Base-by-base conservation (phyloP, 768 basidiomycete genomes). In the Suillus ampliporus region DNA sequence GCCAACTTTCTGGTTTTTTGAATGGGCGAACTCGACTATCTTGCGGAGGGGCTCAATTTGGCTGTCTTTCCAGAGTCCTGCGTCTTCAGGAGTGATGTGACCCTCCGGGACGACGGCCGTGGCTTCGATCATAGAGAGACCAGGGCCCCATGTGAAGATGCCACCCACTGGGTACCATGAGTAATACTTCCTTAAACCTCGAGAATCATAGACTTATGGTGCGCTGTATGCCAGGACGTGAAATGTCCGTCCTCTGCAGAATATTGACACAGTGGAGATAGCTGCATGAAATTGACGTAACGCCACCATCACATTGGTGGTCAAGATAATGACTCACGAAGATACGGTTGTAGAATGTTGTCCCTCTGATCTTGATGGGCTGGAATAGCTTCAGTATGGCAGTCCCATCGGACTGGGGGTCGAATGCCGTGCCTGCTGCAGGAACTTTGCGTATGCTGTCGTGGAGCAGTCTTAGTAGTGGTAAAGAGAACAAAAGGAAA, bases 181-280 rank as follows among this genome's bases (percentile, higher is more conserved):
- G 53, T 23, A 31, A 31, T 31, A 5, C 35, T 31, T 17, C 13
- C 13, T 1, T 8, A 11, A 15, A 7, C 21, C 57, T 52, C 26
- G 0, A 47, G 13, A 48, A 9, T 53, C 53, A 5, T 5, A 28
- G 35, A 73, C 73, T 67, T 64, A 85, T 85, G 80, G 70, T 94
- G 91, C 19, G 92, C 90, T 4, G 93, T 74, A 72, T 95, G 94
- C 87, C 89, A 94, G 65, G 93, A 89, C 1, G 92, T 92, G 4
- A 87, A 85, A 68, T 90, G 86, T 0, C 92, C 92, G 58, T 88
- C 77, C 48, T 90, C 84, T 10, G 87, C 81, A 61, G 88, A 89
- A 76, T 94, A 95, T 74, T 89, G 88, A 72, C 92, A 94, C 92
- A 94, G 93, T 2, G 90, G 90, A 13, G 90, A 78, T 88, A 88